phyloP scores from a whole-genome alignment of 1,284 basidiomycete species.

The Sphaerobolus stellatus region DNA sequence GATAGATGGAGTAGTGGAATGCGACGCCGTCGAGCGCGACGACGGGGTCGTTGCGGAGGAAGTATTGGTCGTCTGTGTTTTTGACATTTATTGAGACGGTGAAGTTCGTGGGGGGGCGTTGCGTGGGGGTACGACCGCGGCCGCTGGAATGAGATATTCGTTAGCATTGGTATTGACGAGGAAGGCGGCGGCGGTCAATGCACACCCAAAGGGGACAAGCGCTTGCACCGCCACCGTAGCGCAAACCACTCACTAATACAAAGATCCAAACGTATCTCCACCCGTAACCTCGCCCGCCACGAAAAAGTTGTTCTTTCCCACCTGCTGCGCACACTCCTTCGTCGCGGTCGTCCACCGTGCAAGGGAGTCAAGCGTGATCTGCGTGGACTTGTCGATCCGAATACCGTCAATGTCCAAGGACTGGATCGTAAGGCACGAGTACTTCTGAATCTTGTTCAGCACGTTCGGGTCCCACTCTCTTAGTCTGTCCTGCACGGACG shows the following conservation, averaged over 20 bases:
- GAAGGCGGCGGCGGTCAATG: no score
- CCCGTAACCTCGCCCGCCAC: slow-evolving; percentile 93
- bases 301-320: slow-evolving; percentile 84
- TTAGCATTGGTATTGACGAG: no score
- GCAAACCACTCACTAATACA: slow-evolving; percentile 68
- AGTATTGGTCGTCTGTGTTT: slow-evolving; percentile 63
- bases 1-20: slow-evolving; percentile 92
- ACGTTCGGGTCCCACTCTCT: slow-evolving; percentile 83
- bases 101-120: slow-evolving; percentile 63
- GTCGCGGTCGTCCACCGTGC: slow-evolving; percentile 73
- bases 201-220: no score
- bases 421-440: slow-evolving; percentile 81
- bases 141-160: slow-evolving; percentile 47
- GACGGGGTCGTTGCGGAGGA: slow-evolving; percentile 64
- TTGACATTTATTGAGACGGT: slow-evolving; percentile 67
- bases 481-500: slow-evolving; percentile 90
- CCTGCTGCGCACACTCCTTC: slow-evolving; percentile 64
- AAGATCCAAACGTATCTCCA: slow-evolving; percentile 83
- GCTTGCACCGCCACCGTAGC: no score
- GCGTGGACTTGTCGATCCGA: slow-evolving; percentile 91
- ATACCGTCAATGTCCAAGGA: slow-evolving; percentile 89
- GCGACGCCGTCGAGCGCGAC: slow-evolving; percentile 75
- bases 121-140: slow-evolving; percentile 77
- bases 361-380: slow-evolving; percentile 81
- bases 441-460: slow-evolving; percentile 71